Evolutionary conservation across 306 rosid species (phyloP), one percentile per base, ranked within the genome.

Genomic region (Quercus alba): DNA sequence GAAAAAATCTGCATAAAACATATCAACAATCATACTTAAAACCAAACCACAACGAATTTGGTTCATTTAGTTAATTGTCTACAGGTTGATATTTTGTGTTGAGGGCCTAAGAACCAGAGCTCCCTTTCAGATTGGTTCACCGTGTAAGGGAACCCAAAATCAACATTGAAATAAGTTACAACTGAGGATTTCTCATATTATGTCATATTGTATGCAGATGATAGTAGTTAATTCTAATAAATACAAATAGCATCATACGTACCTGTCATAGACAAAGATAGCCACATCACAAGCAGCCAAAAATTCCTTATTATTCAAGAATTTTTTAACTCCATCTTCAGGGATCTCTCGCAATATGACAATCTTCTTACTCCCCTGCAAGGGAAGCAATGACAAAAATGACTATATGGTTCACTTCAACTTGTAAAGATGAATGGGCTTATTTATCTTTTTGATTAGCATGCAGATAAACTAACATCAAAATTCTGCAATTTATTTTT

Each of bases 291-390:
- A 95, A 25, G 87, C 85, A 63, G 97, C 96, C 85, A 95, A 89
- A 89, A 75, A 93, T 76, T 93, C 93, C 85, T 84, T 83, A 52
- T 83, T 81, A 64, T 89, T 85, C 75, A 95, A 81, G 77, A 78
- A 73, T 49, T 72, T 76, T 10, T 87, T 82, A 15, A 90, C 88
- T 85, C 77, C 83, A 64, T 81, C 87, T 79, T 93, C 99, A 56
- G 98, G 97, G 78, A 95, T 93, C 93, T 95, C 99, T 79, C 94
- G 86, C 84, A 95, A 84, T 68, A 95, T 82, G 79, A 95, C 96
- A 62, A 91, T 91, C 85, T 87, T 92, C 86, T 78, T 92, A 61
- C 72, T 84, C 54, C 96, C 96, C 99, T 95, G 23, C 21, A 83
- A 7, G 20, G 78, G 49, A 73, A 76, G 38, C 30, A 73, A 80